Base-by-base conservation (phyloP, 176 grass and related monocot species). In the Paspalum vaginatum region DNA sequence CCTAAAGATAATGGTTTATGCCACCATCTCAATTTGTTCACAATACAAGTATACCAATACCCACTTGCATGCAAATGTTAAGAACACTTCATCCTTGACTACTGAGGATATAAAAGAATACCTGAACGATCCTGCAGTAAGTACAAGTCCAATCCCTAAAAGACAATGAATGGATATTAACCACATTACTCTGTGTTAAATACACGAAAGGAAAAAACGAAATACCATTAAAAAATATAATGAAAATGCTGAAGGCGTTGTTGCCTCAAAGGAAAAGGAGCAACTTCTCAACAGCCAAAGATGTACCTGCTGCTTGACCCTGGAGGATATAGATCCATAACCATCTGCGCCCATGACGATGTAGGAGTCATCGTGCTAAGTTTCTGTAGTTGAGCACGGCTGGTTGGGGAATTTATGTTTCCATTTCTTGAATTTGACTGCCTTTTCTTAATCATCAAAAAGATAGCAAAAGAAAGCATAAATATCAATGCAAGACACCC, bases 371-470 rank as follows among this genome's bases (percentile, higher is more conserved):
- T 14, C 6, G 72, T 66, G 84, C 11, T 91, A 64, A 67, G 84
- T 85, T 83, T 79, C 58, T 90, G 82, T 75, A 84, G 70, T 71
- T 88, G 88, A 78, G 80, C 71, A 16, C 45, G 27, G 81, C 26
- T 83, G 38, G 79, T 74, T 1, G 76, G 63, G 48, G 70, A 72
- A 85, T 68, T 80, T 71, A 81, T 85, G 59, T 74, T 91, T 76
- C 61, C 86, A 76, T 94, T 85, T 85, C 83, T 89, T 93, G 90
- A 89, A 86, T 82, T 94, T 46, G 92, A 95, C 69, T 98, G 95
- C 83, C 95, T 98, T 98, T 93, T 92, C 95, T 95, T 98, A 92
- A 94, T 88, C 92, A 87, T 95, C 86, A 91, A 98, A 98, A 91
- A 86, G 62, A 84, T 65, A 79, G 80, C 18, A 90, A 58, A 89